A percentile compares a stretch with the other conserved stretches of the same genome.
Evolutionary conservation across 2,329 filamentous ascomycete species (phyloP).

Genomic region (Aspergillus amoenus): DNA sequence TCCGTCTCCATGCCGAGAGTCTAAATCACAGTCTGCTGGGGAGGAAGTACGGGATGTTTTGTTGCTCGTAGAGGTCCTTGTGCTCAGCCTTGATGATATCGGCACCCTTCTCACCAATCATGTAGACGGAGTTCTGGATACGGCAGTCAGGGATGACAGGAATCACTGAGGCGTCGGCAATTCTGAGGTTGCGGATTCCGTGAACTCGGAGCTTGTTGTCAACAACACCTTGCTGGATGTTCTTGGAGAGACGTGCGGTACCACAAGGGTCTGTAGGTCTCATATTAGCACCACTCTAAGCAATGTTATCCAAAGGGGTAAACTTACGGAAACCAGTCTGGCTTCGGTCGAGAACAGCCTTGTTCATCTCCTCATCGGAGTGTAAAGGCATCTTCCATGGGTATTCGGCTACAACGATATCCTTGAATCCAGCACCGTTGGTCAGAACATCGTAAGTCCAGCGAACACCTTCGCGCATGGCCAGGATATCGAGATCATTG

Average conservation of each 20-base stretch:
- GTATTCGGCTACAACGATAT: conserved; percentile 46
- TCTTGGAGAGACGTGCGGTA: conserved; percentile 53
- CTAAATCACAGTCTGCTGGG: not conserved
- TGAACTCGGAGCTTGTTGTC: conserved; percentile 53
- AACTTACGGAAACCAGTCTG: conserved; percentile 1
- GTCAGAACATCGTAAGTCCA: conserved; percentile 57
- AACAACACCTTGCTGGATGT: conserved; percentile 30
- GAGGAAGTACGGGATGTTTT: not conserved
- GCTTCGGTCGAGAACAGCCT: conserved; percentile 54
- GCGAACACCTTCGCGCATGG: conserved; percentile 58
- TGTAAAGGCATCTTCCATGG: conserved; percentile 61
- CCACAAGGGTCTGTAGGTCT: conserved; percentile 52
- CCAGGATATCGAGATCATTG: conserved; percentile 55
- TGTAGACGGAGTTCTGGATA: conserved; percentile 62
- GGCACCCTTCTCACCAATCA: conserved; percentile 53
- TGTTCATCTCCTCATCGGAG: conserved; percentile 57
- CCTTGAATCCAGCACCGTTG: conserved; percentile 56
- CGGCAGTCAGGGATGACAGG: conserved; percentile 57
- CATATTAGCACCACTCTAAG: not conserved
- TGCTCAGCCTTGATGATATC: conserved; percentile 29
- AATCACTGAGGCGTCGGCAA: conserved; percentile 58
- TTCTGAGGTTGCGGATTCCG: conserved; percentile 53
- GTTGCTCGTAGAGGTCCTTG: conserved; percentile 23
- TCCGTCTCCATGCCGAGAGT: not conserved
- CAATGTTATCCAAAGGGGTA: not conserved